Percentiles rank a stretch among this genome's conserved stretches.
phyloP scores from a whole-genome alignment of 73 alveolate species.

The Symbiodinium pilosum region DNA sequence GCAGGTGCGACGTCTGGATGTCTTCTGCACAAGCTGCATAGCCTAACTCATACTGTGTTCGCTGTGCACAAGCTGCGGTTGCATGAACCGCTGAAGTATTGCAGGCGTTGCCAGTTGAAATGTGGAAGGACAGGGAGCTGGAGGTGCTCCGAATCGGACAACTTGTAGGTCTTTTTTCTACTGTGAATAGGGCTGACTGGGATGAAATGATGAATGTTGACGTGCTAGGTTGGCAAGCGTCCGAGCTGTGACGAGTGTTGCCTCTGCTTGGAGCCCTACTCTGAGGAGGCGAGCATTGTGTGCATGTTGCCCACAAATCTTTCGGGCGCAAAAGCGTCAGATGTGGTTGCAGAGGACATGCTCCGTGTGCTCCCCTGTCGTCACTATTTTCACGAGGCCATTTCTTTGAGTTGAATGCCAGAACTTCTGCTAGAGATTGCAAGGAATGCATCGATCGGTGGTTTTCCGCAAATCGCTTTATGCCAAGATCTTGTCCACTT shows the following conservation, averaged over 20 bases:
- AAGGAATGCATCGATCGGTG: slow-evolving; percentile 63
- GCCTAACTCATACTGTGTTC: too few relatives aligned
- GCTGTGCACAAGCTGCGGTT: too few relatives aligned
- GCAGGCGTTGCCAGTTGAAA: slow-evolving; percentile 64
- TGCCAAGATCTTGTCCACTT: slow-evolving; percentile 49
- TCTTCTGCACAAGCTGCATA: too few relatives aligned
- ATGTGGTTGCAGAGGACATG: slow-evolving; percentile 26
- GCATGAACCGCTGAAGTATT: too few relatives aligned
- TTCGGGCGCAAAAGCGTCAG: too few relatives aligned
- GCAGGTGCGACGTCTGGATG: neutral
- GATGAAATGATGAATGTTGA: neutral
- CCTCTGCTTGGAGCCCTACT: slow-evolving; percentile 37
- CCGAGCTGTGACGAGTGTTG: slow-evolving; percentile 41
- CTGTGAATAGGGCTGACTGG: neutral
- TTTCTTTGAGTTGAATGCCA: too few relatives aligned
- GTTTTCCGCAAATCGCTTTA: slow-evolving; percentile 57
- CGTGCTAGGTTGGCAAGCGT: slow-evolving; percentile 19
- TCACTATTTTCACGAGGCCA: slow-evolving; percentile 41
- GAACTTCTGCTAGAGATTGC: too few relatives aligned
- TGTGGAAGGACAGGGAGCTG: slow-evolving; percentile 10
- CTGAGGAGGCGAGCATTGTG: slow-evolving; percentile 18
- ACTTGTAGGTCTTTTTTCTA: neutral
- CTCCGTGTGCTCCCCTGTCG: slow-evolving; percentile 35
- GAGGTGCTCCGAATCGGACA: neutral
- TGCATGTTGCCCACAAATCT: neutral